Conservation (phyloP, 345 rosid genomes). For the Heritiera fomes region DNA sequence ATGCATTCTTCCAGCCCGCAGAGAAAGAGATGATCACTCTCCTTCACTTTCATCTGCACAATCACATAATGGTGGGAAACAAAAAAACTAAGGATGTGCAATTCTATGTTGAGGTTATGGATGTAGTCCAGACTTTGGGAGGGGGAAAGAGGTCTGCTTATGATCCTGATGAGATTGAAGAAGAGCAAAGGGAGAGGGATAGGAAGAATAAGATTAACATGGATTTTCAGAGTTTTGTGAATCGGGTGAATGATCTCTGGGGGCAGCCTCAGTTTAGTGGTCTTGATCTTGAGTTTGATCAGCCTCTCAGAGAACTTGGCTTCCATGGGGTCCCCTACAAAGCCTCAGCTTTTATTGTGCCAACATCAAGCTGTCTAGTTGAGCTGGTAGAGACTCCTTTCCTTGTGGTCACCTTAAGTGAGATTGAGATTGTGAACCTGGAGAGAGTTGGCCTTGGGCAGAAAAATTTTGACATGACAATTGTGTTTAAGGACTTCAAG, state of each 20-base stretch:
- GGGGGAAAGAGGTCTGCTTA: conserved; percentile 90
- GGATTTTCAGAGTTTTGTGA: conserved; percentile 84
- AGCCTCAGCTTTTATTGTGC: conserved; percentile 78
- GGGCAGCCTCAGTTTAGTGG: conserved; percentile 71
- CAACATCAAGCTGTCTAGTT: conserved; percentile 85
- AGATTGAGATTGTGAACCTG: conserved; percentile 93
- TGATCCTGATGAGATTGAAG: conserved; percentile 93
- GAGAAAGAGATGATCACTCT: conserved; percentile 92
- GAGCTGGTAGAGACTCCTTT: conserved; percentile 81
- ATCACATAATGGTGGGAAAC: conserved; percentile 96
- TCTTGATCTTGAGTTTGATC: conserved; percentile 95
- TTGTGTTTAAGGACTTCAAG: conserved; percentile 93
- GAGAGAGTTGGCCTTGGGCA: conserved; percentile 94
- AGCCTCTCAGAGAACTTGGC: conserved; percentile 88
- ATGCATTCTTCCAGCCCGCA: conserved; percentile 93
- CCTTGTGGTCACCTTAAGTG: conserved; percentile 78
- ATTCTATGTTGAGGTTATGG: conserved; percentile 92
- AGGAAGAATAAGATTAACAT: conserved; percentile 81
- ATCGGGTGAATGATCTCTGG: conserved; percentile 84
- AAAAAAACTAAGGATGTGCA: conserved; percentile 95
- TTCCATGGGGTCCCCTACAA: conserved; percentile 91
- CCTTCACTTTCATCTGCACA: conserved; percentile 82
- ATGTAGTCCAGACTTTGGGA: conserved; percentile 81
- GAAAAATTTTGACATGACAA: conserved; percentile 90
- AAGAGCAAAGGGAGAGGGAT: conserved; percentile 83